Percentiles rank a stretch among this genome's conserved stretches.
phyloP scores from a whole-genome alignment of 176 grass and related monocot genomes.

The Carex kokanica region DNA sequence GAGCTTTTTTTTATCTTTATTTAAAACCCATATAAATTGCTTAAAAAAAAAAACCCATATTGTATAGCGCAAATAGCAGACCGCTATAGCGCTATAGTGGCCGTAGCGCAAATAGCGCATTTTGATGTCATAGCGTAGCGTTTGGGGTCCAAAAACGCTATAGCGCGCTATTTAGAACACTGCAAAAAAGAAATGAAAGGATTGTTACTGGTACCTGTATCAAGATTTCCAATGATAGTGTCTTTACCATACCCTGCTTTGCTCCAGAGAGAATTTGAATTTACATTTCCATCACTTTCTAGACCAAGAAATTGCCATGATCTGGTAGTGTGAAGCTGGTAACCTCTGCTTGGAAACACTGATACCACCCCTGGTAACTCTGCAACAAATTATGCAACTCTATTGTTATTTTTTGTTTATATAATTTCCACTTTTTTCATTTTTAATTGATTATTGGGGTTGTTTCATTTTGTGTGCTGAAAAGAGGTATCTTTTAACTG shows the following conservation, averaged over 20 bases:
- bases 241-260: constrained; percentile 54
- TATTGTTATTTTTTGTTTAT: background rate
- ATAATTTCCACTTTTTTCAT: background rate
- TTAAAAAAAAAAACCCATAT: too few relatives aligned
- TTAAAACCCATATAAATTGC: too few relatives aligned
- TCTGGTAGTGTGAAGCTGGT: constrained; percentile 70
- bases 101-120: too few relatives aligned
- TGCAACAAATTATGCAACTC: background rate
- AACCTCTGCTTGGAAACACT: constrained; percentile 57
- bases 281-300: constrained; percentile 38
- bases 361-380: constrained; percentile 56
- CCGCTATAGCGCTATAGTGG: too few relatives aligned
- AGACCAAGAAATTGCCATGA: constrained; percentile 86
- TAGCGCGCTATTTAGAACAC: too few relatives aligned
- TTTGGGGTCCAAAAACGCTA: too few relatives aligned
- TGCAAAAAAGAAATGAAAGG: background rate
- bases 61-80: too few relatives aligned
- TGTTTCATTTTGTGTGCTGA: too few relatives aligned
- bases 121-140: too few relatives aligned
- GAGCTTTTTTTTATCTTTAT: too few relatives aligned
- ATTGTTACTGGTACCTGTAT: constrained; percentile 38
- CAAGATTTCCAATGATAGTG: constrained; percentile 71
- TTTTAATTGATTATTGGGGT: too few relatives aligned
- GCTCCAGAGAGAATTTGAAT: constrained; percentile 51
- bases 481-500: too few relatives aligned